Evolutionary conservation across 495 filamentous ascomycete species (phyloP).

Genomic region (Aspergillus sparsus): DNA sequence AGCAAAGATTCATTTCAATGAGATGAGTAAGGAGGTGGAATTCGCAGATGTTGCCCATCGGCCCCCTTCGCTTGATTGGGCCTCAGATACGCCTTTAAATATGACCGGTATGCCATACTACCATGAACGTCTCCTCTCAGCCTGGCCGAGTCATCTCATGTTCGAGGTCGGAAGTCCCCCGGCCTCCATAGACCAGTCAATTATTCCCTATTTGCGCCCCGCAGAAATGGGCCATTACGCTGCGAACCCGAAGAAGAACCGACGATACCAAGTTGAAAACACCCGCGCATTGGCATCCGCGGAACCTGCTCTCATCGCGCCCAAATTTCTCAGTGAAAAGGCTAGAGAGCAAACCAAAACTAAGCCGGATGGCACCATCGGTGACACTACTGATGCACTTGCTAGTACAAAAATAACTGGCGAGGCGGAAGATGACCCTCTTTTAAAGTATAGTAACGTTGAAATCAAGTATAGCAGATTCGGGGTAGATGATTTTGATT

Average conservation of each 20-base stretch:
- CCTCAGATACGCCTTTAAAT: constrained; percentile 77
- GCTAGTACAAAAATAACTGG: constrained; percentile 60
- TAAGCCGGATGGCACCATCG: constrained; percentile 54
- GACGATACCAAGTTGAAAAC: constrained; percentile 81
- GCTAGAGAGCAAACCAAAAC: constrained; percentile 64
- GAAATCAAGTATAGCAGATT: constrained; percentile 98
- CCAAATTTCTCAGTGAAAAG: constrained; percentile 93
- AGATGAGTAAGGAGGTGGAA: constrained; percentile 76
- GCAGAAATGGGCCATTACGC: constrained; percentile 74
- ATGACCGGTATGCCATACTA: constrained; percentile 92
- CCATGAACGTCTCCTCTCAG: constrained; percentile 80
- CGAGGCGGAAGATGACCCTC: constrained; percentile 68
- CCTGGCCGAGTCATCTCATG: constrained; percentile 80
- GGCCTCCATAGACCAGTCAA: constrained; percentile 68
- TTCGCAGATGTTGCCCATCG: constrained; percentile 64
- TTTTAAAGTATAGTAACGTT: constrained; percentile 82
- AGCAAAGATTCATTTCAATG: constrained; percentile 84
- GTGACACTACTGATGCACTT: constrained; percentile 63
- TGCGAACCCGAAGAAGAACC: constrained; percentile 69
- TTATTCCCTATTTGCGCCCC: constrained; percentile 65
- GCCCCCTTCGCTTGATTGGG: constrained; percentile 61
- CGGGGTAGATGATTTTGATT: constrained; percentile 97
- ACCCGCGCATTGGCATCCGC: constrained; percentile 55
- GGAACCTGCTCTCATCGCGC: constrained; percentile 63
- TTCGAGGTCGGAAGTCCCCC: constrained; percentile 85